Percentiles rank a stretch among this genome's conserved stretches.
phyloP scores from a whole-genome alignment of 2,329 filamentous ascomycete species.

The Neoascochyta sp. region DNA sequence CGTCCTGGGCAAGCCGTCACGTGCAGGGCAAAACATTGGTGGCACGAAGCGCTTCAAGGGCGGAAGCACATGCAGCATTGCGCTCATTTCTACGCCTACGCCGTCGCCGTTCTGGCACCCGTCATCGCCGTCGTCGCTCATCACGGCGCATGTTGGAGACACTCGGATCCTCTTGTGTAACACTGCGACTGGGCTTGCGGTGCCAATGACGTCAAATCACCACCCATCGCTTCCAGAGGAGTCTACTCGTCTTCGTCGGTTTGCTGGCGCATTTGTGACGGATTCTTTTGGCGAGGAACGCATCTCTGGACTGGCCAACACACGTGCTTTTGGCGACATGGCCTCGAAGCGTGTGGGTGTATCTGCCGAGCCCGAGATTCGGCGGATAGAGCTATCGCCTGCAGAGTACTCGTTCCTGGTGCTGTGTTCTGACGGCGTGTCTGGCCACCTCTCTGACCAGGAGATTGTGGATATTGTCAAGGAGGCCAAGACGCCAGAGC shows the following conservation, averaged over 20 bases:
- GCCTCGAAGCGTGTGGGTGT: conserved; percentile 88
- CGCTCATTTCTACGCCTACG: conserved; percentile 86
- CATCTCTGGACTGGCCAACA: conserved; percentile 89
- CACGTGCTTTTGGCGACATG: conserved; percentile 90
- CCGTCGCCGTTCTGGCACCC: conserved; percentile 95
- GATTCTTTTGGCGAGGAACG: conserved; percentile 98
- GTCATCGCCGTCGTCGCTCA: conserved; percentile 72
- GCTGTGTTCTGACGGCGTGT: conserved; percentile 84
- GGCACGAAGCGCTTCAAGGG: conserved; percentile 80
- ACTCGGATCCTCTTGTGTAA: conserved; percentile 87
- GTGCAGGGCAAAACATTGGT: conserved; percentile 59
- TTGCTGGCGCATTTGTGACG: conserved; percentile 81
- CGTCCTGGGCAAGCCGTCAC: conserved; percentile 65
- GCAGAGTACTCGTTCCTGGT: conserved; percentile 88
- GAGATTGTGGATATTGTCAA: conserved; percentile 96
- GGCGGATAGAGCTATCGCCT: conserved; percentile 70
- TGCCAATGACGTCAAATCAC: conserved; percentile 84
- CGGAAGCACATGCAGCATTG: conserved; percentile 86
- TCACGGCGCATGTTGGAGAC: conserved; percentile 90
- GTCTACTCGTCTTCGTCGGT: conserved; percentile 76
- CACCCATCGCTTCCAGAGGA: conserved; percentile 86
- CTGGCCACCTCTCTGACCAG: conserved; percentile 80
- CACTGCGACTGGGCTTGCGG: conserved; percentile 73
- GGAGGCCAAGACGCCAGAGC: conserved; percentile 85
- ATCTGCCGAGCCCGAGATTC: conserved; percentile 87